A percentile compares a stretch with the other conserved stretches of the same genome.
These are phyloP conservation scores for Eucalyptus sideroxylon DNA, from an alignment of 345 rosid species.

Conservation along the genomic window DNA sequence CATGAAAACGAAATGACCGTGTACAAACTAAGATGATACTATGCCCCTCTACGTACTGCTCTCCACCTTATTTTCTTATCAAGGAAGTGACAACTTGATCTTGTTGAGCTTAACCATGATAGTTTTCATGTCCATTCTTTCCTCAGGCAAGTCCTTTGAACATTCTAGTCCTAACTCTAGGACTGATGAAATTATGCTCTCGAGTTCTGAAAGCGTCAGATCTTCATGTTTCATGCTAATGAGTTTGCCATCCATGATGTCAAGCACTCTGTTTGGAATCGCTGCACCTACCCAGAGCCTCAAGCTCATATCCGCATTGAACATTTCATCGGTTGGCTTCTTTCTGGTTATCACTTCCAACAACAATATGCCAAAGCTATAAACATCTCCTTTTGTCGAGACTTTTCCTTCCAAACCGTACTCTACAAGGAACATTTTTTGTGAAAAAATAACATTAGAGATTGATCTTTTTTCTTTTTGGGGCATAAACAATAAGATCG, in stretches of 20 bases:
- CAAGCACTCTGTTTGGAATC: not conserved
- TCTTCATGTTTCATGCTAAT: not conserved
- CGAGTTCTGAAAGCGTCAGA: not conserved
- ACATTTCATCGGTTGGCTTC: not conserved
- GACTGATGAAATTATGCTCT: not conserved
- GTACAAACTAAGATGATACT: not conserved
- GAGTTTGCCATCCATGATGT: not conserved
- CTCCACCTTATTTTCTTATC: not conserved
- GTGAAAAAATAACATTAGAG: not conserved
- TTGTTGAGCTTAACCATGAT: not conserved
- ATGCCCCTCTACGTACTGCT: not conserved
- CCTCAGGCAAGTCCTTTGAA: not conserved
- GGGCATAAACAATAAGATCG: not conserved
- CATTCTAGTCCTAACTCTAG: not conserved
- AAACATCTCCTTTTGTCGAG: not conserved
- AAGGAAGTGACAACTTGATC: not conserved
- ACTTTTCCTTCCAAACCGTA: not conserved
- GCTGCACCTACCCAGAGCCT: not conserved
- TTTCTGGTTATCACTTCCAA: not conserved
- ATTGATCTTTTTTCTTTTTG: not conserved
- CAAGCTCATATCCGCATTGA: not conserved
- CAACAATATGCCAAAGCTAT: not conserved
- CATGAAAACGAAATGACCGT: not conserved
- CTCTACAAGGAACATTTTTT: not conserved
- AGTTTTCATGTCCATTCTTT: not conserved